These are phyloP conservation scores for Podospora sp. DNA, from an alignment of 495 filamentous ascomycete species.

Conservation along the genomic window DNA sequence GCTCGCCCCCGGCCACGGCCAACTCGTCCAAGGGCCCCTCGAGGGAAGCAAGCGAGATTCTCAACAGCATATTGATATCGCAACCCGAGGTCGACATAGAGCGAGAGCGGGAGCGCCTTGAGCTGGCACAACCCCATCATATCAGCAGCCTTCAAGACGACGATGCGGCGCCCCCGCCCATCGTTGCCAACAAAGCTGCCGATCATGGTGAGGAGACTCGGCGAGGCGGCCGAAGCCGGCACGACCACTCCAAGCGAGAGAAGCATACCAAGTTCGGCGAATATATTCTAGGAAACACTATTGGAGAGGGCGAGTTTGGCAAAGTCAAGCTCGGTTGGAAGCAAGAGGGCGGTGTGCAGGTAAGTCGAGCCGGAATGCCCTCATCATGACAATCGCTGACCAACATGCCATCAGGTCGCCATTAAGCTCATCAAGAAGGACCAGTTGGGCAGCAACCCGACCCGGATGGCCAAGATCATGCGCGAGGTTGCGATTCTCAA, in stretches of 20 bases:
- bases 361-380: constrained; percentile 35
- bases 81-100: constrained; percentile 79
- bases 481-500: constrained; percentile 92
- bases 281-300: constrained; percentile 93
- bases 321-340: constrained; percentile 99
- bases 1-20: constrained; percentile 37
- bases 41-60: constrained; percentile 68
- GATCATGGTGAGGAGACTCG: constrained; percentile 64
- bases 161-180: constrained; percentile 56
- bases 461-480: constrained; percentile 91
- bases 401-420: constrained; percentile 66
- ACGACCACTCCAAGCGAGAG: constrained; percentile 67
- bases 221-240: constrained; percentile 67
- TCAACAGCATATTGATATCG: constrained; percentile 76
- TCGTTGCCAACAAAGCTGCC: constrained; percentile 46
- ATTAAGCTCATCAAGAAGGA: constrained; percentile 98
- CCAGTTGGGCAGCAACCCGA: constrained; percentile 80
- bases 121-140: constrained; percentile 60
- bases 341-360: constrained; percentile 82
- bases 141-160: constrained; percentile 45
- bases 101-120: constrained; percentile 72
- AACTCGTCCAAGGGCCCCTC: constrained; percentile 52
- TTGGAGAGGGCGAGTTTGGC: constrained; percentile 97
- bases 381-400: not conserved
- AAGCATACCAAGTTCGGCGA: constrained; percentile 93